Conservation (phyloP, 2,329 filamentous ascomycete species). For the Alternaria panax region DNA sequence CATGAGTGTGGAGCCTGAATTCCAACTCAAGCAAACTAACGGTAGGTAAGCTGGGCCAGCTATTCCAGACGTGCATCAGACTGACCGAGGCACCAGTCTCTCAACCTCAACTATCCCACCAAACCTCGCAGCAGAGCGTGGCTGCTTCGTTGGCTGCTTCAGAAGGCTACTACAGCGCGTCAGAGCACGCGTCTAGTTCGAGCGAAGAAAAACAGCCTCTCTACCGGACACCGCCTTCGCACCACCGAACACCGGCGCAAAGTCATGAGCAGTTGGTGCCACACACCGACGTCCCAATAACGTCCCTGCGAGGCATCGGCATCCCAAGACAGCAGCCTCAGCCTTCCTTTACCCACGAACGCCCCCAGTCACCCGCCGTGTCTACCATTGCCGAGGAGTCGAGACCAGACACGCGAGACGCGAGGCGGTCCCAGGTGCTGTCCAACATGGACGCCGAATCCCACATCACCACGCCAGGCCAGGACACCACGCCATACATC, state of each 20-base stretch:
- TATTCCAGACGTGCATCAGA: slow-evolving; percentile 11
- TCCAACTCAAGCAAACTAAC: slow-evolving; percentile 53
- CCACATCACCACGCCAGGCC: slow-evolving; percentile 64
- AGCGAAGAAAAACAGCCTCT: slow-evolving; percentile 42
- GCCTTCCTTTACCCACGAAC: slow-evolving; percentile 23
- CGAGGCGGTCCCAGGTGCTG: slow-evolving; percentile 27
- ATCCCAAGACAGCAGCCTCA: slow-evolving; percentile 41
- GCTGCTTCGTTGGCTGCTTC: slow-evolving; percentile 58
- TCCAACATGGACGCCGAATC: slow-evolving; percentile 44
- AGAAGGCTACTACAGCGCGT: slow-evolving; percentile 60
- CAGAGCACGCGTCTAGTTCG: slow-evolving; percentile 49
- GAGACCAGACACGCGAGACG: slow-evolving; percentile 35
- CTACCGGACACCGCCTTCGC: slow-evolving; percentile 48
- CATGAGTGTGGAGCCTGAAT: slow-evolving; percentile 48
- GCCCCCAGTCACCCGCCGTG: slow-evolving; percentile 35
- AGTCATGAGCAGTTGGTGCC: slow-evolving; percentile 49
- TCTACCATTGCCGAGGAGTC: slow-evolving; percentile 45
- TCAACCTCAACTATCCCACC: slow-evolving; percentile 51
- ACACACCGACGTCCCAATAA: slow-evolving; percentile 37
- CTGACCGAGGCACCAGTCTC: slow-evolving; percentile 44
- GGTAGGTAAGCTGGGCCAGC: slow-evolving; percentile 41
- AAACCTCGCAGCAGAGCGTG: slow-evolving; percentile 56
- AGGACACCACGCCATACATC: slow-evolving; percentile 87
- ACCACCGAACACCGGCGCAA: slow-evolving; percentile 42
- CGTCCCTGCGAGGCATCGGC: slow-evolving; percentile 43